Evolutionary conservation across 495 filamentous ascomycete species (phyloP).

Genomic region (Astrocystis sublimbata): DNA sequence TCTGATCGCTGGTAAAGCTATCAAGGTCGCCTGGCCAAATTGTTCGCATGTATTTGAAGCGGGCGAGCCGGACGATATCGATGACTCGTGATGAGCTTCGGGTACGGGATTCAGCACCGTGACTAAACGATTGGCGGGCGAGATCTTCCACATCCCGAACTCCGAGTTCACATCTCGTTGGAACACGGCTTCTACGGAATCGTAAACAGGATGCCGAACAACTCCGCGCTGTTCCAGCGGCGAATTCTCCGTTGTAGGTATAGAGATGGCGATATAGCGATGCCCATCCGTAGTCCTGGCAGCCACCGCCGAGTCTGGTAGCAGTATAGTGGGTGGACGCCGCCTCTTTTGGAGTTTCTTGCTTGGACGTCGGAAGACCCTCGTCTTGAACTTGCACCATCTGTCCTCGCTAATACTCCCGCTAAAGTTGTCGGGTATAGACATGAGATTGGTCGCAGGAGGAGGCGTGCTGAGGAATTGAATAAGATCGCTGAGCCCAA

Average conservation of each 20-base stretch:
- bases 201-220: constrained; percentile 13
- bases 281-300: constrained; percentile 43
- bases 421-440: constrained; percentile 33
- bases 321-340: constrained; percentile 31
- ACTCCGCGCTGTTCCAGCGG: constrained; percentile 11
- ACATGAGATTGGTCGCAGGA: constrained; percentile 44
- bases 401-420: constrained; percentile 22
- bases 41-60: constrained; percentile 5
- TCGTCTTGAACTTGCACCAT: constrained; percentile 30
- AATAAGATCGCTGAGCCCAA: constrained; percentile 32
- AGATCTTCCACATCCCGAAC: constrained; percentile 12
- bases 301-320: constrained; percentile 50
- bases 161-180: constrained; percentile 7
- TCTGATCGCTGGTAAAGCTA: not conserved
- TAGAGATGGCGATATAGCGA: constrained; percentile 54
- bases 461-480: constrained; percentile 47
- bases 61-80: constrained; percentile 25
- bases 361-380: constrained; percentile 24
- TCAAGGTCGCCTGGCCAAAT: not conserved
- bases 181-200: constrained; percentile 10
- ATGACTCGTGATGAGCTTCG: constrained; percentile 32
- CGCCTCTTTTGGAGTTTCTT: constrained; percentile 20
- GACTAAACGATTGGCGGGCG: constrained; percentile 14
- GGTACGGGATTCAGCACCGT: constrained; percentile 28
- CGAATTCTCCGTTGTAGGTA: constrained; percentile 42